Evolutionary conservation across 345 rosid genomes (phyloP).

Genomic region (Sonneratia alba): DNA sequence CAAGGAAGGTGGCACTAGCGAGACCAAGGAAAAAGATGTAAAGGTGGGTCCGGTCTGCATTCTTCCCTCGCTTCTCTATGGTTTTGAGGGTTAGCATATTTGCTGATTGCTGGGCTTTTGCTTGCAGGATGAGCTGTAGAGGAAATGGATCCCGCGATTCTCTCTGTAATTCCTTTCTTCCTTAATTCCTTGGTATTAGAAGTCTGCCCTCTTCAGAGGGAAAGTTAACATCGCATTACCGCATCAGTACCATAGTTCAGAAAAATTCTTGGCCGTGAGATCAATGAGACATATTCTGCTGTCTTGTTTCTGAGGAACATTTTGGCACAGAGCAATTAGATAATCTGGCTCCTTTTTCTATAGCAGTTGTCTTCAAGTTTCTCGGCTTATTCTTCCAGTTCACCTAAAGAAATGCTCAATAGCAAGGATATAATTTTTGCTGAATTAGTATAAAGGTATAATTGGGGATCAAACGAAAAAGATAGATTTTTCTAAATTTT

Average conservation of each 20-base stretch:
- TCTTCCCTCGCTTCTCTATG: not conserved
- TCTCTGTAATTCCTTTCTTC: constrained; percentile 6
- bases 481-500: too few species aligned
- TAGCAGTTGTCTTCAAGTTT: too few species aligned
- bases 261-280: not conserved
- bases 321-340: not conserved
- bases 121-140: constrained; percentile 78
- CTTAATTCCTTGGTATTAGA: constrained; percentile 10
- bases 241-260: not conserved
- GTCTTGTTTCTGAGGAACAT: not conserved
- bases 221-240: too few species aligned
- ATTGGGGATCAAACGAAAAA: too few species aligned
- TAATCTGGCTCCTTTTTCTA: not conserved
- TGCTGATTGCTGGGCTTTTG: not conserved
- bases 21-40: constrained; percentile 27
- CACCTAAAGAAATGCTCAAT: too few species aligned
- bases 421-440: too few species aligned
- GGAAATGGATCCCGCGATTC: constrained; percentile 11
- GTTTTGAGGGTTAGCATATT: not conserved
- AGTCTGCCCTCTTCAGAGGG: not conserved
- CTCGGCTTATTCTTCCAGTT: too few species aligned
- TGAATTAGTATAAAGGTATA: too few species aligned
- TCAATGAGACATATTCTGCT: not conserved
- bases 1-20: constrained; percentile 25
- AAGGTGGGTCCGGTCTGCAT: constrained; percentile 3